These are phyloP conservation scores for Suillus tomentosus DNA, from an alignment of 768 basidiomycete genomes.

Conservation along the genomic window DNA sequence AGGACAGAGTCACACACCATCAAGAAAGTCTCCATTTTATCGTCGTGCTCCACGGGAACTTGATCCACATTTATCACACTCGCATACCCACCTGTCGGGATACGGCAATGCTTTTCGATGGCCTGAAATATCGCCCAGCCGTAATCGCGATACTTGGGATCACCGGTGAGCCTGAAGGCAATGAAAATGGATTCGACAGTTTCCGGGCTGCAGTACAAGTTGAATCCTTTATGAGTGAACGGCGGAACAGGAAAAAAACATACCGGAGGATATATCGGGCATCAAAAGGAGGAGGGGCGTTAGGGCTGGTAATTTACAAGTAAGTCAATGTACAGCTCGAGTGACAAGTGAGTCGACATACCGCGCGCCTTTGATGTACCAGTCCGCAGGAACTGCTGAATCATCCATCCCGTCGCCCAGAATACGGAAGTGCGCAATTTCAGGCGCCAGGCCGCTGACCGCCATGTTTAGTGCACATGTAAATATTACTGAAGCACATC, in stretches of 20 bases:
- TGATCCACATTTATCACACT: slow-evolving; percentile 84
- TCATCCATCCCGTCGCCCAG: slow-evolving; percentile 53
- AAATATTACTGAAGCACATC: neutral
- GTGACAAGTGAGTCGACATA: slow-evolving; percentile 31
- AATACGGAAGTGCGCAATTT: slow-evolving; percentile 85
- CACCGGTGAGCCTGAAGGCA: slow-evolving; percentile 87
- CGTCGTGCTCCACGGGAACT: slow-evolving; percentile 65
- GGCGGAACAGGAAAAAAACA: slow-evolving; percentile 20
- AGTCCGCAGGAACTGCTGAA: slow-evolving; percentile 52
- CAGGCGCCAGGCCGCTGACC: slow-evolving; percentile 78
- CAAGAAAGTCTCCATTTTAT: slow-evolving; percentile 97
- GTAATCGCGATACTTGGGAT: slow-evolving; percentile 74
- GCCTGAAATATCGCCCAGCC: slow-evolving; percentile 92
- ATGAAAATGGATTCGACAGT: slow-evolving; percentile 94
- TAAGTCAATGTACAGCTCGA: slow-evolving; percentile 8
- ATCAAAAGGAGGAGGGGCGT: slow-evolving; percentile 56
- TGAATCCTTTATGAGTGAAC: neutral
- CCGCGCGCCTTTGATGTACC: slow-evolving; percentile 90
- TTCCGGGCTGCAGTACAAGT: slow-evolving; percentile 64
- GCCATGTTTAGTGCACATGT: neutral
- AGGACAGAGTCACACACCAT: slow-evolving; percentile 51
- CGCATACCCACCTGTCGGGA: slow-evolving; percentile 83
- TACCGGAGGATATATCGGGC: slow-evolving; percentile 91
- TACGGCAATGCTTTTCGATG: slow-evolving; percentile 79
- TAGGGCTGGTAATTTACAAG: slow-evolving; percentile 22